Evolutionary conservation across 495 filamentous ascomycete genomes (phyloP).

Genomic region (Pyrenula massariospora): DNA sequence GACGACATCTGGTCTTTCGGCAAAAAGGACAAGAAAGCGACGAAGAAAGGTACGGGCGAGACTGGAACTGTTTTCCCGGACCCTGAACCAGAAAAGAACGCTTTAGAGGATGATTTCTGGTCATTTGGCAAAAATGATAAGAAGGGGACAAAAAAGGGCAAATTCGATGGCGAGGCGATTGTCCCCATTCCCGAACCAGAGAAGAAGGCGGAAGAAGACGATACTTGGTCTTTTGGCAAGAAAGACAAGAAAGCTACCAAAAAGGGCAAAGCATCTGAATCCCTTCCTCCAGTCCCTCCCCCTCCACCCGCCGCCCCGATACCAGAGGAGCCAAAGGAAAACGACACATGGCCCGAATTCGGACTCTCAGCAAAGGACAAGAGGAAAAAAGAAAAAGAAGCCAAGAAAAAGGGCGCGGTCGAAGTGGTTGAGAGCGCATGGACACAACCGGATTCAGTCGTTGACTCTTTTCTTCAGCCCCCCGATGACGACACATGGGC

Average conservation of each 20-base stretch:
- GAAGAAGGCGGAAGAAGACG: constrained; percentile 17
- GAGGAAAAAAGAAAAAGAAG: constrained; percentile 11
- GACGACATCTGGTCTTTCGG: constrained; percentile 9
- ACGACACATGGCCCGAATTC: neutral
- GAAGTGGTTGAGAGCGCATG: neutral
- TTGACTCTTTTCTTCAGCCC: neutral
- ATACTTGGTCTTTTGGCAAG: constrained; percentile 30
- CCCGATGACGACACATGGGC: neutral
- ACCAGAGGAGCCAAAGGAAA: constrained; percentile 6
- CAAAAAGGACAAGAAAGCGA: constrained; percentile 7
- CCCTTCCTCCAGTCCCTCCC: constrained; percentile 5
- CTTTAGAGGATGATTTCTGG: constrained; percentile 16
- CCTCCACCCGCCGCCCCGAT: constrained; percentile 4
- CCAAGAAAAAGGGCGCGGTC: constrained; percentile 8
- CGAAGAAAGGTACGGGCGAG: constrained; percentile 1
- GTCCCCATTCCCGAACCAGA: constrained; percentile 14
- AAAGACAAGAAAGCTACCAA: constrained; percentile 27
- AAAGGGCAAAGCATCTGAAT: constrained; percentile 11
- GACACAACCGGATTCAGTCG: neutral
- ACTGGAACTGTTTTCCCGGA: constrained; percentile 4
- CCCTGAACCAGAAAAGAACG: constrained; percentile 1
- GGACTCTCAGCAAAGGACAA: constrained; percentile 5
- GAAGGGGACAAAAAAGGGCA: constrained; percentile 17
- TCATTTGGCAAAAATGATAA: constrained; percentile 32
- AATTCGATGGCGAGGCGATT: too few species aligned